Percentiles rank a stretch among this genome's conserved stretches.
These are phyloP conservation scores for Fomitopsis serialis DNA, from an alignment of 768 basidiomycete genomes.

Conservation along the genomic window DNA sequence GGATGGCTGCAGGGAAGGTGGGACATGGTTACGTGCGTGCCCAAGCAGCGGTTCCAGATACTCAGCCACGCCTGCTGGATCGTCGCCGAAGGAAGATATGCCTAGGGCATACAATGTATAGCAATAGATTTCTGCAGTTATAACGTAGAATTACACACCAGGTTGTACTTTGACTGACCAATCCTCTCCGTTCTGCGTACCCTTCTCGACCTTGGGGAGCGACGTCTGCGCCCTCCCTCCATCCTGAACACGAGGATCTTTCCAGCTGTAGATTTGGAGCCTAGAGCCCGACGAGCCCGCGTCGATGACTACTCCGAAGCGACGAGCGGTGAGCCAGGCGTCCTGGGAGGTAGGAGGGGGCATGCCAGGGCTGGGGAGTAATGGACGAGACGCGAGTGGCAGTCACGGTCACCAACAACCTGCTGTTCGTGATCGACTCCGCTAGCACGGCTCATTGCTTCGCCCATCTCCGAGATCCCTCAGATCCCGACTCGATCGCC, in stretches of 20 bases:
- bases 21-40: conserved; percentile 79
- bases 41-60: conserved; percentile 81
- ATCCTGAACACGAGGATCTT: conserved; percentile 64
- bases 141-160: conserved; percentile 49
- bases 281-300: conserved; percentile 97
- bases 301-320: conserved; percentile 94
- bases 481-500: not conserved
- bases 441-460: too few relatives aligned
- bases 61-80: conserved; percentile 61
- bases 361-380: conserved; percentile 47
- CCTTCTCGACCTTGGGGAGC: conserved; percentile 89
- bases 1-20: conserved; percentile 75
- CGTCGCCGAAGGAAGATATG: conserved; percentile 73
- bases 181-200: conserved; percentile 69
- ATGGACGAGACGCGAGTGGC: too few relatives aligned
- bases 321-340: conserved; percentile 72
- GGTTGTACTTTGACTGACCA: conserved; percentile 95
- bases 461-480: too few relatives aligned
- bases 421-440: too few relatives aligned
- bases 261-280: conserved; percentile 96
- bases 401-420: too few relatives aligned
- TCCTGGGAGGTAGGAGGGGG: conserved; percentile 68
- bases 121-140: not conserved
- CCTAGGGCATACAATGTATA: conserved; percentile 40
- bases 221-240: conserved; percentile 45